Conservation (phyloP, 225 moss, liverwort and hornwort genomes). For the Anthoceros angustus region DNA sequence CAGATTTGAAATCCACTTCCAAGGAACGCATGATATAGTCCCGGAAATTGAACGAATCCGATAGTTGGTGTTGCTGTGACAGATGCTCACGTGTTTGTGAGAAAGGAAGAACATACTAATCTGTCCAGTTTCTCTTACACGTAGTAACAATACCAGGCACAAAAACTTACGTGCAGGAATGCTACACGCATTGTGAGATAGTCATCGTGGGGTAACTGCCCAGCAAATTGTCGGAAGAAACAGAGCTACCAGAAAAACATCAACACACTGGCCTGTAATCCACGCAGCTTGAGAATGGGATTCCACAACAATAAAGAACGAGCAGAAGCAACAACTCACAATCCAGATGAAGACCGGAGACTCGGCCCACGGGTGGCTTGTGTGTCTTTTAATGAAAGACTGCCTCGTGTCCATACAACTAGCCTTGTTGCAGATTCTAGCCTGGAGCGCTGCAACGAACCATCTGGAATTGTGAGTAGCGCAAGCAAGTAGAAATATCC, state of each 20-base stretch:
- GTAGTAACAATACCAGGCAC: not conserved
- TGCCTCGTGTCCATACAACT: not conserved
- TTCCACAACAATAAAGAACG: not conserved
- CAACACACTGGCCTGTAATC: not conserved
- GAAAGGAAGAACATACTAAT: too few species aligned
- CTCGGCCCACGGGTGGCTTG: slow-evolving; percentile 20
- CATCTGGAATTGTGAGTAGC: too few species aligned
- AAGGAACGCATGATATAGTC: slow-evolving; percentile 69
- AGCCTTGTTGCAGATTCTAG: slow-evolving; percentile 12
- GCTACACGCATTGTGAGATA: slow-evolving; percentile 74
- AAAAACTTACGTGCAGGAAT: slow-evolving; percentile 54
- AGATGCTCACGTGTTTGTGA: slow-evolving; percentile 3
- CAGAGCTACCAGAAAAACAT: slow-evolving; percentile 38
- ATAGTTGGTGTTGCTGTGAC: slow-evolving; percentile 45
- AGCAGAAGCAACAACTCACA: slow-evolving; percentile 11
- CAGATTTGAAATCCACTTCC: slow-evolving; percentile 63
- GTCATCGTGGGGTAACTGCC: slow-evolving; percentile 49
- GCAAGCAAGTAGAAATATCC: too few species aligned
- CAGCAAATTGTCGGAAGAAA: slow-evolving; percentile 68
- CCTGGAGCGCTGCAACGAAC: slow-evolving; percentile 17
- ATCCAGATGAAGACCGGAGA: slow-evolving; percentile 19
- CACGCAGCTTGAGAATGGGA: slow-evolving; percentile 8
- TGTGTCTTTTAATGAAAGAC: slow-evolving; percentile 21
- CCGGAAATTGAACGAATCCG: slow-evolving; percentile 49
- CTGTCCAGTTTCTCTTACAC: not conserved